Base-by-base conservation (phyloP, 2,329 filamentous ascomycete genomes). In the Cladosporium sp. region DNA sequence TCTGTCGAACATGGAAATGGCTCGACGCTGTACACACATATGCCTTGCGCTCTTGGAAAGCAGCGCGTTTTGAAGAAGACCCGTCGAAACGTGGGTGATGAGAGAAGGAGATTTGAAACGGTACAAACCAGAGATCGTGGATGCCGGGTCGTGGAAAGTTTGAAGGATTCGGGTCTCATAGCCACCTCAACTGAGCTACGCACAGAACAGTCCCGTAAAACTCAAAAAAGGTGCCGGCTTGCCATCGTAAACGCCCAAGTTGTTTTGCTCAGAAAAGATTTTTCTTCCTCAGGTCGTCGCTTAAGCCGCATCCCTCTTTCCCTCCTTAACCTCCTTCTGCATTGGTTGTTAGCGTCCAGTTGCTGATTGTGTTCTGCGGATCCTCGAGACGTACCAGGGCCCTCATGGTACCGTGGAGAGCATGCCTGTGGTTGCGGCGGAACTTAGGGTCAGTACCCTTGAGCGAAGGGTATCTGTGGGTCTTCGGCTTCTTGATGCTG, bases 401-500 rank as follows among this genome's bases (percentile, higher is more conserved):
- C 81, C 88, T 94, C 82, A 88, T 90, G 73, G 91, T 98, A 75
- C 93, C 93, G 82, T 97, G 93, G 61, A 97, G 90, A 76, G 93
- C 93, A 84, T 98, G 92, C 82, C 90, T 89, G 82, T 98, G 93
- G 84, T 98, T 98, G 79, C 93, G 86, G 77, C 93, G 86, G 84
- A 98, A 98, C 85, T 98, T 98, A 73, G 93, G 91, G 79, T 98
- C 93, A 75, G 89, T 93, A 69, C 93, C 93, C 75, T 96, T 96
- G 70, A 98, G 86, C 67, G 92, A 97, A 62, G 93, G 93, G 81
- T 98, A 98, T 81, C 93, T 84, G 78, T 91, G 84, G 72, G 93
- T 97, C 85, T 95, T 96, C 62, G 93, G 93, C 87, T 96, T 97
- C 87, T 97, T 97, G 84, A 98, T 98, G 79, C 92, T 96, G 73